Evolutionary conservation across 2,329 filamentous ascomycete species (phyloP).

Genomic region (Xylaria hypoxylon): DNA sequence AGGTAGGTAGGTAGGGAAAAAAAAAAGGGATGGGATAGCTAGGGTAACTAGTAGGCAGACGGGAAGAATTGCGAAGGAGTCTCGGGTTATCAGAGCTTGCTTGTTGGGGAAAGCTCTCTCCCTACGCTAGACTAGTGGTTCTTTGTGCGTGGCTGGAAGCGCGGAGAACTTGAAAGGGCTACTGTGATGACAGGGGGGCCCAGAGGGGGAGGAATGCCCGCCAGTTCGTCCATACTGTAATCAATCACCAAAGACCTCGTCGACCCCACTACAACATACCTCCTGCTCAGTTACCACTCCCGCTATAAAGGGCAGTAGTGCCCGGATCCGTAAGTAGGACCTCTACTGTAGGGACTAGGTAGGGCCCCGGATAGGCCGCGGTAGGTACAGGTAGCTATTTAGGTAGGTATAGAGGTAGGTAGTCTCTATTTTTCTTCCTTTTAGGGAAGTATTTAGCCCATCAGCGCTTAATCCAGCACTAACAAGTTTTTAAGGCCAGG

Average conservation of each 20-base stretch:
- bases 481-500: neutral
- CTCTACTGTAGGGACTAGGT: too few relatives aligned
- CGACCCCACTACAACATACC: constrained; percentile 1
- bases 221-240: constrained; percentile 18
- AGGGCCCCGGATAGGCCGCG: too few relatives aligned
- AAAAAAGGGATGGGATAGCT: neutral
- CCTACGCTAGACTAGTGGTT: constrained; percentile 10
- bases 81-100: constrained; percentile 27
- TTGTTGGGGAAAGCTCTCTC: constrained; percentile 32
- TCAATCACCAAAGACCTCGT: constrained; percentile 4
- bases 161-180: constrained; percentile 31
- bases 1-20: too few relatives aligned
- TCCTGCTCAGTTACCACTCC: too few relatives aligned
- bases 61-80: constrained; percentile 27
- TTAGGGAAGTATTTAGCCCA: too few relatives aligned
- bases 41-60: constrained; percentile 18
- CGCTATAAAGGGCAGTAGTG: too few relatives aligned
- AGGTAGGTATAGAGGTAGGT: too few relatives aligned
- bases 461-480: too few relatives aligned
- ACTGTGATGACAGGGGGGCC: constrained; percentile 13
- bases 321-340: too few relatives aligned
- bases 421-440: too few relatives aligned
- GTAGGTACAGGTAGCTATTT: too few relatives aligned
- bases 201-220: neutral
- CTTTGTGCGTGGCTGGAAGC: constrained; percentile 34